Percentiles rank a stretch among this genome's conserved stretches.
phyloP scores from a whole-genome alignment of 2,329 filamentous ascomycete species.

The Xylaria sp. region DNA sequence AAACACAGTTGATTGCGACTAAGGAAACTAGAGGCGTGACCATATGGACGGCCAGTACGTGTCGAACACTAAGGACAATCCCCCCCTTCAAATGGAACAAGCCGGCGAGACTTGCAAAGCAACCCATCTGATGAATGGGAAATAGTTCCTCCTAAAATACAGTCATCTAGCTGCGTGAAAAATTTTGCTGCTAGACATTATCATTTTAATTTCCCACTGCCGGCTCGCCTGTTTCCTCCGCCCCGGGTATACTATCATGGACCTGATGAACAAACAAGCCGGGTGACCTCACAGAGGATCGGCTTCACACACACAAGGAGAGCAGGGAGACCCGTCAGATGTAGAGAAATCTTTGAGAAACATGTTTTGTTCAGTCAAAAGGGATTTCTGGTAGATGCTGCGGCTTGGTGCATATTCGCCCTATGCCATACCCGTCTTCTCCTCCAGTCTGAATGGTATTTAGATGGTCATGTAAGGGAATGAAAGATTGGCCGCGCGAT shows the following conservation, averaged over 20 bases:
- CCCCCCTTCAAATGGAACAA: conserved; percentile 42
- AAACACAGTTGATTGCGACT: conserved; percentile 44
- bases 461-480: conserved; percentile 36
- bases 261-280: conserved; percentile 43
- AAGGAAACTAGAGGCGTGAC: conserved; percentile 49
- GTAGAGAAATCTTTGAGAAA: conserved; percentile 32
- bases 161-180: conserved; percentile 47
- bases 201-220: conserved; percentile 45
- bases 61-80: conserved; percentile 40
- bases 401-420: conserved; percentile 43
- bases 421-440: conserved; percentile 40
- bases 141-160: conserved; percentile 50
- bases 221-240: conserved; percentile 44
- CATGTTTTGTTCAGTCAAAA: conserved; percentile 36
- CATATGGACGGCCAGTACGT: conserved; percentile 40
- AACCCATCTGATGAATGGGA: conserved; percentile 36
- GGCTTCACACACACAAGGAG: conserved; percentile 37
- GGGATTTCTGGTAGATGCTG: conserved; percentile 39
- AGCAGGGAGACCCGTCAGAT: conserved; percentile 34
- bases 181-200: conserved; percentile 45
- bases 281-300: conserved; percentile 43
- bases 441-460: conserved; percentile 33
- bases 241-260: conserved; percentile 49
- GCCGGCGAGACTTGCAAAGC: conserved; percentile 38
- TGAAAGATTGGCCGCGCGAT: conserved; percentile 24